These are phyloP conservation scores for Podaxis sp. DNA, from an alignment of 768 basidiomycete species.

Conservation along the genomic window DNA sequence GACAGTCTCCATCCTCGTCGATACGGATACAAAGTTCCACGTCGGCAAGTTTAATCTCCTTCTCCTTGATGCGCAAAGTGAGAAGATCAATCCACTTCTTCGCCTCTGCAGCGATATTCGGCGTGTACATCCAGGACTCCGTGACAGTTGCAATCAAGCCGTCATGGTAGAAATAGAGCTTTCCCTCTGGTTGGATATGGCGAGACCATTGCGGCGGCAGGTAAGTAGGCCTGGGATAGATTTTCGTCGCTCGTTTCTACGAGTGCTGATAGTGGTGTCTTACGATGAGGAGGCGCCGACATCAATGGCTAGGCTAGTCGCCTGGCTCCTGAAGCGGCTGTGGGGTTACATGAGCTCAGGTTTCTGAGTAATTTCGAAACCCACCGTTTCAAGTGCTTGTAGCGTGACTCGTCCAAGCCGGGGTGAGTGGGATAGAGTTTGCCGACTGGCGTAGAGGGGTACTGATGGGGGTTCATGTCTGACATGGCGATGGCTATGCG, in stretches of 20 bases:
- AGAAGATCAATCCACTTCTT: conserved; percentile 36
- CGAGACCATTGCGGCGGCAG: conserved; percentile 50
- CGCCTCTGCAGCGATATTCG: conserved; percentile 34
- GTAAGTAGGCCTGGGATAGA: conserved; percentile 37
- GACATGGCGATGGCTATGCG: no score
- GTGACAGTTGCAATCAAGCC: conserved; percentile 46
- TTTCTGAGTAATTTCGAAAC: neutral
- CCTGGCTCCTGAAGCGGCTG: neutral
- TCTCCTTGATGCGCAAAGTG: conserved; percentile 28
- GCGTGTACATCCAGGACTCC: conserved; percentile 48
- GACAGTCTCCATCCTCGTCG: conserved; percentile 41
- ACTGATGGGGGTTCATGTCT: neutral
- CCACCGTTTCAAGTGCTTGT: neutral
- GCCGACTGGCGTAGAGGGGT: neutral
- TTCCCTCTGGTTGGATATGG: conserved; percentile 60
- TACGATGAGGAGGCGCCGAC: neutral
- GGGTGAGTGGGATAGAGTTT: neutral
- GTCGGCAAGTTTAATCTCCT: conserved; percentile 33
- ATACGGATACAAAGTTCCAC: conserved; percentile 56
- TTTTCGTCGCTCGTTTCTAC: no score
- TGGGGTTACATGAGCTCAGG: no score
- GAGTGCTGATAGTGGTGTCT: neutral
- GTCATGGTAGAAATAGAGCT: conserved; percentile 48
- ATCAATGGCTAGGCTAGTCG: neutral
- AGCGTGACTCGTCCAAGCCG: neutral